Evolutionary conservation across 2,329 filamentous ascomycete species (phyloP), one percentile per base, ranked within the genome.

Genomic region (Fusarium pseudoanthophilum): DNA sequence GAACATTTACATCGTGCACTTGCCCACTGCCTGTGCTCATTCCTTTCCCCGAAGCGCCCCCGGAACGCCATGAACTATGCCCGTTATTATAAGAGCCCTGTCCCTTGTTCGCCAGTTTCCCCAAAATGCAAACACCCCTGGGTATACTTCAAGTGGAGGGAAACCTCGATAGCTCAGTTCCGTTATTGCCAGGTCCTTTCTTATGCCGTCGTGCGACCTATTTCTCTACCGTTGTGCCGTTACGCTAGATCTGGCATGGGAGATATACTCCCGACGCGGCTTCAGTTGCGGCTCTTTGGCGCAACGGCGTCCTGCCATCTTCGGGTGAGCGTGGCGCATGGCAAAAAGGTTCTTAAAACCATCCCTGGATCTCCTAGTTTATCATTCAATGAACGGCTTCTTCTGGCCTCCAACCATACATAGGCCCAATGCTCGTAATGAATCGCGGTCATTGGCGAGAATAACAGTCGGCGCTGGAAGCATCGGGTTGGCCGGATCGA

Each of bases 401-500:
- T 91, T 91, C 74, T 91, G 87, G 0, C 89, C 89, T 26, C 88
- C 89, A 10, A 92, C 89, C 77, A 88, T 84, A 71, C 90, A 91
- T n/a, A 91, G 81, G 1, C 90, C 90, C 21, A 92, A 80, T n/a
- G 90, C 88, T 43, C 86, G 84, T 63, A 92, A 82, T 21, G 89
- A 88, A 74, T 91, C 88, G 63, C 85, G 90, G 79, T 98, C 95
- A 69, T 89, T 92, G 10, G 94, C 91, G 57, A 93, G 87, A 65
- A 98, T 90, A 71, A 99, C 96, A 13, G 89, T 91, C 71, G 92
- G 91, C 2, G 95, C 92, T 2, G 96, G 95, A n/a, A 98, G 84
- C 92, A 97, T 95, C 0, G 95, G 96, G 70, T 97, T 94, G 71
- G 96, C 93, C 2, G 92, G 92, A 75, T 95, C 94, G 69, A 98